phyloP scores from a whole-genome alignment of 495 filamentous ascomycete species.

The Penicillium arizonense region DNA sequence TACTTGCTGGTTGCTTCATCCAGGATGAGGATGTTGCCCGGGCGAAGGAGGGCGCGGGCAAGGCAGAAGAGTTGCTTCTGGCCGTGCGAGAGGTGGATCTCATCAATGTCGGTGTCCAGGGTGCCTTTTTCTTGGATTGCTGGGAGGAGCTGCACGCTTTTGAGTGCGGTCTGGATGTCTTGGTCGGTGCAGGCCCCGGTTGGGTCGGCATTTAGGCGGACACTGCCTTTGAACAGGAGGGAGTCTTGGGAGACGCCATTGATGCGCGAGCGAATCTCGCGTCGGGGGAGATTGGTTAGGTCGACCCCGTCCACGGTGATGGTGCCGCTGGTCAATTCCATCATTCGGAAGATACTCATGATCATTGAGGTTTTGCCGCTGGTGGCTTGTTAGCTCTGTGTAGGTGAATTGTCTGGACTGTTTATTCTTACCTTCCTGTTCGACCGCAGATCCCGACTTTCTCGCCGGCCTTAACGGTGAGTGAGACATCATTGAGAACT shows the following conservation, averaged over 20 bases:
- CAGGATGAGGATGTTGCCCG: constrained; percentile 46
- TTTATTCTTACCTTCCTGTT: constrained; percentile 39
- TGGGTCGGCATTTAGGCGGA: constrained; percentile 52
- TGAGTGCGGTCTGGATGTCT: constrained; percentile 46
- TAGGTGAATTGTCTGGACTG: neutral
- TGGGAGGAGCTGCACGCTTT: constrained; percentile 46
- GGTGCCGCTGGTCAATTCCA: constrained; percentile 41
- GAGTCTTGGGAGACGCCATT: constrained; percentile 59
- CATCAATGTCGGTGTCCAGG: constrained; percentile 49
- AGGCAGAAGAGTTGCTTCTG: constrained; percentile 66
- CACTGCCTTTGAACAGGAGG: constrained; percentile 46
- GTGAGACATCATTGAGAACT: constrained; percentile 49
- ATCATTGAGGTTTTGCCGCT: constrained; percentile 52
- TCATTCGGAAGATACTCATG: constrained; percentile 54
- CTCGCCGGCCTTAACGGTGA: constrained; percentile 53
- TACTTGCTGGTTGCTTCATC: constrained; percentile 54
- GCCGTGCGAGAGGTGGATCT: constrained; percentile 54
- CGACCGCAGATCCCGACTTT: constrained; percentile 55
- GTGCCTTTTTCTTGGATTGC: constrained; percentile 51
- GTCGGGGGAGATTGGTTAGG: constrained; percentile 44
- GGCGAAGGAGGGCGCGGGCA: constrained; percentile 57
- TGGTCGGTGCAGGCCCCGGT: constrained; percentile 24
- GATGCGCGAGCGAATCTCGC: constrained; percentile 46
- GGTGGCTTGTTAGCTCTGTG: neutral
- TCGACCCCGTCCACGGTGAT: constrained; percentile 50